A percentile compares a stretch with the other conserved stretches of the same genome.
These are phyloP conservation scores for Colletotrichum godetiae DNA, from an alignment of 2,329 filamentous ascomycete species.

Conservation along the genomic window DNA sequence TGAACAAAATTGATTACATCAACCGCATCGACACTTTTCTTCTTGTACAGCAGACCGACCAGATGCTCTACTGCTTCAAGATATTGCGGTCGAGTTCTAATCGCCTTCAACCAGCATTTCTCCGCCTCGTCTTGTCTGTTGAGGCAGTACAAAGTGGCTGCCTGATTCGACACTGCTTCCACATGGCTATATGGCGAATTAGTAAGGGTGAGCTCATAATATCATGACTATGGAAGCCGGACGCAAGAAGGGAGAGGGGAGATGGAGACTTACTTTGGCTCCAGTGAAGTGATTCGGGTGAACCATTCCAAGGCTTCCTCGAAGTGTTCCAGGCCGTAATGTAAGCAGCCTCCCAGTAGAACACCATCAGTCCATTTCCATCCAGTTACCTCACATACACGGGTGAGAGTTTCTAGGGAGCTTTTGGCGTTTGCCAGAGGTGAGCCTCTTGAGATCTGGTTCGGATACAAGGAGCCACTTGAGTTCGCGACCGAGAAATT, in stretches of 20 bases:
- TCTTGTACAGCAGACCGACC: constrained; percentile 86
- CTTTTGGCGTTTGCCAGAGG: constrained; percentile 62
- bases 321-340: constrained; percentile 90
- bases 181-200: constrained; percentile 71
- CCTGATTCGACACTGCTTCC: constrained; percentile 93
- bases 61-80: constrained; percentile 97
- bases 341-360: constrained; percentile 88
- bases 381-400: constrained; percentile 80
- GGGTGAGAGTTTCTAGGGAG: constrained; percentile 78
- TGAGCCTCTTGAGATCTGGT: constrained; percentile 2
- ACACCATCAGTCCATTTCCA: constrained; percentile 96
- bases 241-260: not conserved
- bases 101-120: constrained; percentile 85
- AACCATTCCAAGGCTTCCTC: constrained; percentile 82
- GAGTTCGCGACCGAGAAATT: constrained; percentile 1
- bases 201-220: not conserved
- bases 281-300: constrained; percentile 68
- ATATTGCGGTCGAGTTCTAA: constrained; percentile 85
- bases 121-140: constrained; percentile 87
- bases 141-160: constrained; percentile 87
- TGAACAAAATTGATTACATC: constrained; percentile 90
- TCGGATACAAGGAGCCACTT: not conserved
- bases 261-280: constrained; percentile 61
- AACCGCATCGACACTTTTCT: constrained; percentile 86
- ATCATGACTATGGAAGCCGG: not conserved